Evolutionary conservation across 106 monocot genomes (phyloP).

Genomic region (Xerophyta viscosa): DNA sequence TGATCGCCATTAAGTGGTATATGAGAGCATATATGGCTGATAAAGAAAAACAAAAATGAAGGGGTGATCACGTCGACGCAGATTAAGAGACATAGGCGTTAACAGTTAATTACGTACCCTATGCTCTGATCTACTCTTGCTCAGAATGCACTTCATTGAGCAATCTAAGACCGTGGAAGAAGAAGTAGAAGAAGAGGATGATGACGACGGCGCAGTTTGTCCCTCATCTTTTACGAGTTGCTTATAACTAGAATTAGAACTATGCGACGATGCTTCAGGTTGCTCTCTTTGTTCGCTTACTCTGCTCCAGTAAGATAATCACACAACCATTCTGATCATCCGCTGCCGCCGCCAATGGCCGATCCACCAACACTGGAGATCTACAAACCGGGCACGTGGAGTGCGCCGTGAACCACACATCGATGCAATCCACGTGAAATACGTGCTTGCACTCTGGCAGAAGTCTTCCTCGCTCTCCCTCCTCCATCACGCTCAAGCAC

Average conservation of each 20-base stretch:
- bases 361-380: not conserved
- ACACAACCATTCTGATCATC: not conserved
- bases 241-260: too few species aligned
- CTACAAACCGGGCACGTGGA: conserved; percentile 45
- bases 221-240: too few species aligned
- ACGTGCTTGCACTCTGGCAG: conserved; percentile 38
- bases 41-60: too few species aligned
- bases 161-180: too few species aligned
- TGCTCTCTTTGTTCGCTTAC: not conserved
- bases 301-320: not conserved
- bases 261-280: too few species aligned
- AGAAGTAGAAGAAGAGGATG: too few species aligned
- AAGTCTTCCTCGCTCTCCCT: conserved; percentile 29
- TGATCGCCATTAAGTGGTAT: too few species aligned
- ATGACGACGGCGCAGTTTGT: too few species aligned
- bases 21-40: too few species aligned
- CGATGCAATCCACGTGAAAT: conserved; percentile 48
- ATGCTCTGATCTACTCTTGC: conserved; percentile 4
- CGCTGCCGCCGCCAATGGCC: not conserved
- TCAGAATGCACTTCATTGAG: not conserved
- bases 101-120: too few species aligned
- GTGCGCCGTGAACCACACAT: conserved; percentile 40
- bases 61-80: not conserved
- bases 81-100: not conserved
- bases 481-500: conserved; percentile 29